phyloP scores from a whole-genome alignment of 129 eudicot genomes.

The Flaveria trinervia region DNA sequence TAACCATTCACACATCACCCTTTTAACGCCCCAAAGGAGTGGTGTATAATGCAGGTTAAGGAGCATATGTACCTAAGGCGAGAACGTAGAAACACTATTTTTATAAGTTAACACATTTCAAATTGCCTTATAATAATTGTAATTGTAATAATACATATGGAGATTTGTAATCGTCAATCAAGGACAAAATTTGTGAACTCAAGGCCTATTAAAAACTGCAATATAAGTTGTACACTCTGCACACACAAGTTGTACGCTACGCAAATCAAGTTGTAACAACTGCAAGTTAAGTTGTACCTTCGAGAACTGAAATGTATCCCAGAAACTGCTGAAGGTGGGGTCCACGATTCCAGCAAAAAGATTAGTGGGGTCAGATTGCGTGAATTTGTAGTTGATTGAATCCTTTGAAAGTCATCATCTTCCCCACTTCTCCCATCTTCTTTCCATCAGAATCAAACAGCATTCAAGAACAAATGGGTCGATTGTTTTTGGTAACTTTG shows the following conservation, averaged over 20 bases:
- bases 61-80: too few species aligned
- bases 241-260: neutral
- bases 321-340: slow-evolving; percentile 28
- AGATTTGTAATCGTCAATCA: neutral
- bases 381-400: slow-evolving; percentile 37
- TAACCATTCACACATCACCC: too few species aligned
- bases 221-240: neutral
- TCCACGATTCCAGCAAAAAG: slow-evolving; percentile 28
- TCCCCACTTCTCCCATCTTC: slow-evolving; percentile 27
- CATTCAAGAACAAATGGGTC: slow-evolving; percentile 55
- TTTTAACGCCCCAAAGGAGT: too few species aligned
- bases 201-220: neutral
- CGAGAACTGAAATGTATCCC: neutral
- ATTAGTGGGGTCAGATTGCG: slow-evolving; percentile 43
- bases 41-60: too few species aligned
- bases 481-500: slow-evolving; percentile 69
- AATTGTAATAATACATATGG: neutral
- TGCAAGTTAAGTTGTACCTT: neutral
- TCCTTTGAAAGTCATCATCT: slow-evolving; percentile 21
- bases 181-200: neutral
- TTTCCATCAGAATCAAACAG: slow-evolving; percentile 15
- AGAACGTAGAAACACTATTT: too few species aligned
- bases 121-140: too few species aligned
- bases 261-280: neutral
- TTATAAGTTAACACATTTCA: too few species aligned